These are phyloP conservation scores for Lentinus brumalis DNA, from an alignment of 768 basidiomycete species.

Conservation along the genomic window DNA sequence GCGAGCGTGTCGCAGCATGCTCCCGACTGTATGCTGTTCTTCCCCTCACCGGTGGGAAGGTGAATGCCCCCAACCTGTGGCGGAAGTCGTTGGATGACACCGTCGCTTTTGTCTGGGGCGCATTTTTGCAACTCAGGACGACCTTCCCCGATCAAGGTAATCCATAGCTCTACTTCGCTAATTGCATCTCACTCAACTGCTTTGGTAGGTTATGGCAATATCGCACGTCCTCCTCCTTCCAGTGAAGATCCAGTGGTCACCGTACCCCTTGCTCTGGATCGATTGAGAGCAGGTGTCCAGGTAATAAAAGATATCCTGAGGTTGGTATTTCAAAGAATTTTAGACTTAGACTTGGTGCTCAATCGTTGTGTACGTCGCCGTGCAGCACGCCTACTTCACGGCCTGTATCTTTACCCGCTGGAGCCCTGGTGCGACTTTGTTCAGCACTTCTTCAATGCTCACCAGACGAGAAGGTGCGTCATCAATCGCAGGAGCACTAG, in stretches of 20 bases:
- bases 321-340: constrained; percentile 7
- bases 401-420: constrained; percentile 72
- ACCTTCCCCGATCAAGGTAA: constrained; percentile 56
- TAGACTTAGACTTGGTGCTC: neutral
- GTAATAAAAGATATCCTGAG: constrained; percentile 55
- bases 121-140: constrained; percentile 58
- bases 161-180: constrained; percentile 5
- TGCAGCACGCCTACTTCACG: constrained; percentile 56
- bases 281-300: constrained; percentile 54
- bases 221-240: constrained; percentile 20
- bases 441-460: constrained; percentile 49
- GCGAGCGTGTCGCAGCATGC: constrained; percentile 45
- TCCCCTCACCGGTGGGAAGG: constrained; percentile 77
- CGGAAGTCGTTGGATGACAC: constrained; percentile 74
- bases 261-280: constrained; percentile 61
- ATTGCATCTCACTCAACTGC: too few species aligned
- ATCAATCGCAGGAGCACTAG: too few species aligned
- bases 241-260: constrained; percentile 49
- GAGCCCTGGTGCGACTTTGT: constrained; percentile 55
- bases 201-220: constrained; percentile 14
- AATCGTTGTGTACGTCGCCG: constrained; percentile 5
- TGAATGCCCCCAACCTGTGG: constrained; percentile 72
- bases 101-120: constrained; percentile 63
- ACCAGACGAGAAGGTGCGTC: constrained; percentile 50
- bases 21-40: constrained; percentile 63